Percentiles rank a stretch among this genome's conserved stretches.
phyloP scores from a whole-genome alignment of 192 early-diverging fungal species.

The Entomortierella parvispora region DNA sequence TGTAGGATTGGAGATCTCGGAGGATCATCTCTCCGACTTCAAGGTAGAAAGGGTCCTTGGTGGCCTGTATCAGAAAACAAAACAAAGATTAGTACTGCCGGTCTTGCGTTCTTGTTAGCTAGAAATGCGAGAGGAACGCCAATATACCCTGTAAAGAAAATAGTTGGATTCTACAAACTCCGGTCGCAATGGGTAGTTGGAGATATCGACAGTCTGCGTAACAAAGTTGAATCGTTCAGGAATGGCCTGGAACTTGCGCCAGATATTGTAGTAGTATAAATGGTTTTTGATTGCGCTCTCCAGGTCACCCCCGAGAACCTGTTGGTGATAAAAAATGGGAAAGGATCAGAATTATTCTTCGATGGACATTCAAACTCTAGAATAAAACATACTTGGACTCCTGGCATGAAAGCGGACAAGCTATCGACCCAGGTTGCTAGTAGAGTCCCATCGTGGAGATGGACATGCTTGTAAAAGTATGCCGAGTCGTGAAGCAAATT shows the following conservation, averaged over 20 bases:
- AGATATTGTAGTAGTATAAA: conserved; percentile 86
- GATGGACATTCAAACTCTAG: neutral
- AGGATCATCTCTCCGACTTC: conserved; percentile 90
- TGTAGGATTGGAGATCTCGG: conserved; percentile 76
- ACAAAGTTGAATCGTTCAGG: conserved; percentile 91
- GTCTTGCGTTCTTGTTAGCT: no score
- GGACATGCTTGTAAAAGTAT: conserved; percentile 88
- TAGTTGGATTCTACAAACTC: conserved; percentile 97
- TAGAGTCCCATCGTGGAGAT: conserved; percentile 76
- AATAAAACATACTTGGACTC: conserved; percentile 74
- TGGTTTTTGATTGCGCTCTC: conserved; percentile 86
- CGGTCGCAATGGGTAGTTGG: conserved; percentile 87
- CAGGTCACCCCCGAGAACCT: conserved; percentile 88
- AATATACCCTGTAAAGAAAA: conserved; percentile 79
- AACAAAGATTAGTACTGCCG: no score
- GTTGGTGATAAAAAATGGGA: neutral
- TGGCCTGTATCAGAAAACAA: conserved; percentile 63
- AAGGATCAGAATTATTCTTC: neutral
- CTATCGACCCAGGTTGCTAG: conserved; percentile 87
- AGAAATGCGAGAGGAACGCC: no score
- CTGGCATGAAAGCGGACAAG: conserved; percentile 91
- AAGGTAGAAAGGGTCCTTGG: conserved; percentile 89
- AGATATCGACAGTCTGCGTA: conserved; percentile 67
- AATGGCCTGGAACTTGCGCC: conserved; percentile 84
- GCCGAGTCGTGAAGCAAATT: conserved; percentile 75